A percentile compares a stretch with the other conserved stretches of the same genome.
Conservation (phyloP, 2,329 filamentous ascomycete species). For the Colletotrichum phormii region DNA sequence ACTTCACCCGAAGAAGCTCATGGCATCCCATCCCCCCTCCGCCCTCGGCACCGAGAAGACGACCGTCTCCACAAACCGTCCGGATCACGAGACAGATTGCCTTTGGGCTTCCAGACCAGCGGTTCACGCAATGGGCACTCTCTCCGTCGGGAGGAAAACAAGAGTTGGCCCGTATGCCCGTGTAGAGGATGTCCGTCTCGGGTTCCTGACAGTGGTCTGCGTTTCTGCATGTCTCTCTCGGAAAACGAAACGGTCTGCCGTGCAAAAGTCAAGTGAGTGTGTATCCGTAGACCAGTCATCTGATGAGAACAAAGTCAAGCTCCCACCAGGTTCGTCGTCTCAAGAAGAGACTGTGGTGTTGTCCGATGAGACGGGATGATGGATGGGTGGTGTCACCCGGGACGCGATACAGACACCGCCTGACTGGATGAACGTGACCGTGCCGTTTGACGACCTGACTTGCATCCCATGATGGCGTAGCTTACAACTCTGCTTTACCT, state of each 20-base stretch:
- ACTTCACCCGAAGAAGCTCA: not conserved
- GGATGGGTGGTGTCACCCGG: not conserved
- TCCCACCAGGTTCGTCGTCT: not conserved
- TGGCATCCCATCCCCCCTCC: not conserved
- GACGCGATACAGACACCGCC: not conserved
- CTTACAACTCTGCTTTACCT: not conserved
- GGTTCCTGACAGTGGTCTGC: not conserved
- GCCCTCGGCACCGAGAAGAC: constrained; percentile 3
- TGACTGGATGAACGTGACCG: constrained; percentile 15
- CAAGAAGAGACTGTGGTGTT: constrained; percentile 3
- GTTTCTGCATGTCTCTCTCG: not conserved
- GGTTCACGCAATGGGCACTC: not conserved
- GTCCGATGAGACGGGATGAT: not conserved
- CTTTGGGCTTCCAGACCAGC: not conserved
- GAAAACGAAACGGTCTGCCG: not conserved
- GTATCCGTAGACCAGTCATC: not conserved
- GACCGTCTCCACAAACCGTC: not conserved
- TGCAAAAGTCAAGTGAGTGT: not conserved
- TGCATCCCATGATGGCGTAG: constrained; percentile 4
- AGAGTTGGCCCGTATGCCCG: constrained; percentile 26
- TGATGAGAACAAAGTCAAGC: not conserved
- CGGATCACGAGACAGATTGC: not conserved
- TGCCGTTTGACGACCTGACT: not conserved
- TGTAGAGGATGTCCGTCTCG: not conserved
- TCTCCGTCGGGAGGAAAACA: not conserved